These are phyloP conservation scores for Echites panduratus DNA, from an alignment of 257 asterid species.

Conservation along the genomic window DNA sequence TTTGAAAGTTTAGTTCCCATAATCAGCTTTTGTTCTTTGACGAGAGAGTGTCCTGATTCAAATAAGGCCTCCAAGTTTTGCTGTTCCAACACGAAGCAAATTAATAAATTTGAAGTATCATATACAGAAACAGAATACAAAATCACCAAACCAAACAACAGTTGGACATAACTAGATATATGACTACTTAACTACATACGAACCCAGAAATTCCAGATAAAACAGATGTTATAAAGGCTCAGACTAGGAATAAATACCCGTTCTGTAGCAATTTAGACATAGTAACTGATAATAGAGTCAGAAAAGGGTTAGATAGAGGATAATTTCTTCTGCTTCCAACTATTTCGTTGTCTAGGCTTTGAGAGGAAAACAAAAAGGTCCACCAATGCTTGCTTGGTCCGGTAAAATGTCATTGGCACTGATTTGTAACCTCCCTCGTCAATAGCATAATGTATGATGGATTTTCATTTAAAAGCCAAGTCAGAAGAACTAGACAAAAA, in stretches of 20 bases:
- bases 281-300: not conserved
- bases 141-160: not conserved
- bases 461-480: not conserved
- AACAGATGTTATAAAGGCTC: not conserved
- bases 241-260: not conserved
- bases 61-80: slow-evolving; percentile 77
- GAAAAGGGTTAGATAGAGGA: not conserved
- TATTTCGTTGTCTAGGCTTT: no score
- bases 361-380: not conserved
- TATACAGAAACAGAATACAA: not conserved
- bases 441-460: not conserved
- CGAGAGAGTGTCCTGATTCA: slow-evolving; percentile 71
- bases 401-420: not conserved
- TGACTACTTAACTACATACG: not conserved
- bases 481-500: not conserved
- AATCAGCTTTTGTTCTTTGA: slow-evolving; percentile 69
- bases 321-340: no score
- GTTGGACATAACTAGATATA: not conserved
- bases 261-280: not conserved
- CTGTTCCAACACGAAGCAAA: slow-evolving; percentile 33
- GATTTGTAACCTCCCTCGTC: not conserved
- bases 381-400: not conserved
- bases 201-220: not conserved
- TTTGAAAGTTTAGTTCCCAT: slow-evolving; percentile 74
- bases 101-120: not conserved